A percentile compares a stretch with the other conserved stretches of the same genome.
phyloP scores from a whole-genome alignment of 352 stramenopile species.

The Phytophthora pini region DNA sequence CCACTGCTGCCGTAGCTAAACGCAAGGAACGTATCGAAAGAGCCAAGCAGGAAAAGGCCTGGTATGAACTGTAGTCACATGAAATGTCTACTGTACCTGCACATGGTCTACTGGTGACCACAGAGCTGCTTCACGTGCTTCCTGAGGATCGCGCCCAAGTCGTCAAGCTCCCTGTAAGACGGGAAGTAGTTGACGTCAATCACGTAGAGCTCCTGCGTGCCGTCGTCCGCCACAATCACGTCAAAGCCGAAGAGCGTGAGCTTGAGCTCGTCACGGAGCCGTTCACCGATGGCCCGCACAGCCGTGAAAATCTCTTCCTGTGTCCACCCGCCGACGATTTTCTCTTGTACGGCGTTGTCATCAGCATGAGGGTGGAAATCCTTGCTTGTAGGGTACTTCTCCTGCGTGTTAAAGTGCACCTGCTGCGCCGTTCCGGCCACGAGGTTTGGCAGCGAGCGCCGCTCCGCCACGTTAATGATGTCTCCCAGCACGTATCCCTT shows the following conservation, averaged over 20 bases:
- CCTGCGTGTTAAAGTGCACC: conserved; percentile 86
- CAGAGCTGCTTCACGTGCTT: conserved; percentile 64
- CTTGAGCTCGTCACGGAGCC: conserved; percentile 64
- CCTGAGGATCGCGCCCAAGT: conserved; percentile 65
- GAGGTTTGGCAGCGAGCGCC: conserved; percentile 79
- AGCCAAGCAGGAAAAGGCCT: conserved; percentile 34
- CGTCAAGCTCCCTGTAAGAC: conserved; percentile 84
- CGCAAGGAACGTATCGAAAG: conserved; percentile 38
- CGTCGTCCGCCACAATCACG: conserved; percentile 76
- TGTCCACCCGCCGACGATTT: conserved; percentile 9
- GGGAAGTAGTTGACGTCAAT: conserved; percentile 92
- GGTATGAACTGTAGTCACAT: conserved; percentile 26
- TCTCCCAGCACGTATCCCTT: conserved; percentile 88
- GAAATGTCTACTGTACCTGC: background rate
- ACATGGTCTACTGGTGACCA: conserved; percentile 21
- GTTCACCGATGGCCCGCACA: conserved; percentile 65
- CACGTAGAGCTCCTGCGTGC: conserved; percentile 61
- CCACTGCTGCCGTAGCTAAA: conserved; percentile 27
- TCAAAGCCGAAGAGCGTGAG: conserved; percentile 88
- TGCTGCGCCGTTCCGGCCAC: conserved; percentile 45
- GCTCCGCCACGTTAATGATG: conserved; percentile 77
- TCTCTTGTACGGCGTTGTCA: conserved; percentile 5
- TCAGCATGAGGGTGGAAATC: conserved; percentile 57
- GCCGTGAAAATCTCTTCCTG: conserved; percentile 65
- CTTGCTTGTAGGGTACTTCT: conserved; percentile 70